phyloP scores from a whole-genome alignment of 2,329 filamentous ascomycete genomes.

The Ceratocystis papillata region DNA sequence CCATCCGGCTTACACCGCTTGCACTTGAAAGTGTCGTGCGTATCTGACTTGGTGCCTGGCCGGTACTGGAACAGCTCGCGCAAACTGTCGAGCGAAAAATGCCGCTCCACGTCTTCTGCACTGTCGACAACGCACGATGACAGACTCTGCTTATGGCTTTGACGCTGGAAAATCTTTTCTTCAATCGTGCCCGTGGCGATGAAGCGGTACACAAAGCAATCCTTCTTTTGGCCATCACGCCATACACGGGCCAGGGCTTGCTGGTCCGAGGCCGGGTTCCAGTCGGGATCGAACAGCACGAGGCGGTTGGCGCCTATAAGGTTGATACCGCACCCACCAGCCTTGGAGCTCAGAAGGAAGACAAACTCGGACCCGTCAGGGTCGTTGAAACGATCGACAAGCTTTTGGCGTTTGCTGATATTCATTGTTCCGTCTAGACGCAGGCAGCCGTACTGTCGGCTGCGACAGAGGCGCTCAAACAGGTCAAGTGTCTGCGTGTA shows the following conservation, averaged over 20 bases:
- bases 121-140: slow-evolving; percentile 95
- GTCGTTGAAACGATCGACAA: slow-evolving; percentile 96
- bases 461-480: slow-evolving; percentile 81
- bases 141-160: slow-evolving; percentile 94
- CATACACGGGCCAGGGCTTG: slow-evolving; percentile 94
- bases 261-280: slow-evolving; percentile 96
- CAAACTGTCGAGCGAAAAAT: slow-evolving; percentile 85
- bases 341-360: slow-evolving; percentile 93
- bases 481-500: slow-evolving; percentile 94
- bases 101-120: slow-evolving; percentile 90
- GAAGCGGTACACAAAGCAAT: slow-evolving; percentile 99
- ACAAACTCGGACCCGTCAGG: slow-evolving; percentile 82
- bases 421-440: slow-evolving; percentile 96
- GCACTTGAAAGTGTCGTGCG: slow-evolving; percentile 97
- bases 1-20: slow-evolving; percentile 86
- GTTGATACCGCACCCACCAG: slow-evolving; percentile 91
- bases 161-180: slow-evolving; percentile 97
- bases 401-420: slow-evolving; percentile 89
- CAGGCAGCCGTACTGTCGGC: slow-evolving; percentile 71
- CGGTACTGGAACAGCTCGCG: slow-evolving; percentile 92
- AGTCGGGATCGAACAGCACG: slow-evolving; percentile 91
- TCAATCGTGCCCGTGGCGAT: slow-evolving; percentile 97
- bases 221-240: slow-evolving; percentile 98
- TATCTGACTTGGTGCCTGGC: slow-evolving; percentile 74
- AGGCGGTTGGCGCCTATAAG: slow-evolving; percentile 89